Base-by-base conservation (phyloP, 2,329 filamentous ascomycete genomes). In the Aspergillus versicolor region DNA sequence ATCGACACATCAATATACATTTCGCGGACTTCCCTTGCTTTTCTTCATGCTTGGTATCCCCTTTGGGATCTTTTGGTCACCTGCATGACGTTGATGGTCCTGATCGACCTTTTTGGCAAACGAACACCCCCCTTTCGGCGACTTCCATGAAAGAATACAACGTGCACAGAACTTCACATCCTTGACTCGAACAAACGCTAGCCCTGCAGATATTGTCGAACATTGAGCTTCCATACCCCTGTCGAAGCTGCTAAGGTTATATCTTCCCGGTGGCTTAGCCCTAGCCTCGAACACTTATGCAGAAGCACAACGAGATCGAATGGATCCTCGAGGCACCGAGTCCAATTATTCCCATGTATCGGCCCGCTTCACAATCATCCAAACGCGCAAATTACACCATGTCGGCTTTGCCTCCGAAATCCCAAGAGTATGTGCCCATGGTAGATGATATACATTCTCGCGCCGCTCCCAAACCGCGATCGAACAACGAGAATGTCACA, bases 321-420 rank as follows among this genome's bases (percentile, higher is more conserved):
- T 65, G 65, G 53, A 61, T 60, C 64, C 62, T 63, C 49, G 61
- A 69, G 54, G 72, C 72, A 57, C 71, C 71, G 15, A 69, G 69
- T 61, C 72, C 73, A 52, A 63, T 68, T 49, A 67, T 75, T 40
- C 70, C 70, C 52, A 75, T 67, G 22, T 69, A 65, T 60, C 70
- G 71, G 54, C 67, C 64, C 17, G 63, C 64, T 63, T 67, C 61
- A 17, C 60, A 63, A 50, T 59, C 63, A n/a, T 61, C 62, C 32
- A 69, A 62, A 61, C 64, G 65, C 45, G 61, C 54, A 42, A 45
- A 59, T 15, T 56, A 60, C 60, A 67, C 56, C 52, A 70, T 71
- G 66, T 61, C 68, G 8, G 51, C 65, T 24, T 50, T 65, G 17
- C 51, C 64, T 13, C 40, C 60, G 17, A 62, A 63, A 24, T 51